Base-by-base conservation (phyloP, 192 early-diverging fungal species). In the Chytriomyces sp. region DNA sequence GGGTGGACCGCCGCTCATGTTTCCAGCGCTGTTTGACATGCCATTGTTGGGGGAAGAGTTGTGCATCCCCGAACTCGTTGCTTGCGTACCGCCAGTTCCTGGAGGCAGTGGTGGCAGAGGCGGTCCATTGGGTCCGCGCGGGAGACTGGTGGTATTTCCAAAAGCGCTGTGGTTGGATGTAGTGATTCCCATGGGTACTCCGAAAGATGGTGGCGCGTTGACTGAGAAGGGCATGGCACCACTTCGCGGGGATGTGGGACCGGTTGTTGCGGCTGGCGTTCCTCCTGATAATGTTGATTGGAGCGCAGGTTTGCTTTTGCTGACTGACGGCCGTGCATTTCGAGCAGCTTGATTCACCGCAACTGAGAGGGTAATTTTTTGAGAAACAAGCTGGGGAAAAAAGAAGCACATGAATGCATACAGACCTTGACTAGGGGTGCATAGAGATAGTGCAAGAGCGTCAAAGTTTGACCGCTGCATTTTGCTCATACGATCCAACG, bases 401-500 rank as follows among this genome's bases (percentile, higher is more conserved):
- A 57, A 57, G 13, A 57, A 57, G 20, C 20, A 57, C 53, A 57
- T 28, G 61, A 45, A 62, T 48, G 13, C 26, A 28, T 46, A 63
- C 68, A 81, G 80, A 84, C 91, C 82, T 87, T 96, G 92, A 7
- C 89, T 89, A 9, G 92, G 87, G 4, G 90, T 89, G 0, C 94
- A 93, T 76, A 88, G 80, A 72, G 92, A 95, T 35, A 99, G 78
- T 43, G 94, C 96, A 90, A 97, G 95, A 75, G 94, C 92, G 80
- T 97, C 93, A 83, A 94, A 95, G 0, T 89, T 89, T 79, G 96
- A 94, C 67, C 91, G 90, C 24, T 92, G 87, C 71, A 98, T 96
- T 67, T 90, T 94, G 16, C 94, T 80, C 10, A 90, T 90, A 73
- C 95, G 90, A 70, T 99, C 97, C 70, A 97, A 85, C 9, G 94